Percentiles rank a stretch among this genome's conserved stretches.
Conservation (phyloP, 192 early-diverging fungal species). For the Neocallimastix lanati region DNA sequence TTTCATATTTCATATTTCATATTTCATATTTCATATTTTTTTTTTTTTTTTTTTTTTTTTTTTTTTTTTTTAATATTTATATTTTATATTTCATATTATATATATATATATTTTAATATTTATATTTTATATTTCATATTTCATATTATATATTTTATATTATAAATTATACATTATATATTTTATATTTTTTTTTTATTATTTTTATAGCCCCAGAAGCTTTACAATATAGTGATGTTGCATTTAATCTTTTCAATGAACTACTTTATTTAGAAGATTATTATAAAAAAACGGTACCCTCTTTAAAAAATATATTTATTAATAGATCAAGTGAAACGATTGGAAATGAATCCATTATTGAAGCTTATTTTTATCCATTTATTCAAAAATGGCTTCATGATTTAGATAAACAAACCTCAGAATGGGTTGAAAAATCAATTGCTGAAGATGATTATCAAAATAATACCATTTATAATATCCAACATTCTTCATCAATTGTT, state of each 20-base stretch:
- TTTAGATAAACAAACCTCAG: slow-evolving; percentile 39
- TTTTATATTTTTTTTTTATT: too few species aligned
- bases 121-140: too few species aligned
- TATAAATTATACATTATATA: too few species aligned
- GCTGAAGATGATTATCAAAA: slow-evolving; percentile 21
- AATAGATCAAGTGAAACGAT: background rate
- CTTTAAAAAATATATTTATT: background rate
- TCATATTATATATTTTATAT: too few species aligned
- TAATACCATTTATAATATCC: slow-evolving; percentile 1
- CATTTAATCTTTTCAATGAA: background rate
- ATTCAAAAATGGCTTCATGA: slow-evolving; percentile 43
- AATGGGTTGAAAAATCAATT: slow-evolving; percentile 51
- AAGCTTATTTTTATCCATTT: slow-evolving; percentile 47
- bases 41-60: too few species aligned
- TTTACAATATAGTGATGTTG: background rate
- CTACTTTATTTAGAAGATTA: background rate
- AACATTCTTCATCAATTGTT: slow-evolving; percentile 55
- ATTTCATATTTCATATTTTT: too few species aligned
- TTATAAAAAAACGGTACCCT: background rate
- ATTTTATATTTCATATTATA: too few species aligned
- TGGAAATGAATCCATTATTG: slow-evolving; percentile 13
- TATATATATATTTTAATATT: too few species aligned
- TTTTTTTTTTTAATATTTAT: too few species aligned
- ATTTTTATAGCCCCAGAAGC: background rate
- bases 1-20: too few species aligned